Percentiles rank a stretch among this genome's conserved stretches.
Evolutionary conservation across 805 yeast genomes (phyloP).

Genomic region (Pichia thaimueangensis): DNA sequence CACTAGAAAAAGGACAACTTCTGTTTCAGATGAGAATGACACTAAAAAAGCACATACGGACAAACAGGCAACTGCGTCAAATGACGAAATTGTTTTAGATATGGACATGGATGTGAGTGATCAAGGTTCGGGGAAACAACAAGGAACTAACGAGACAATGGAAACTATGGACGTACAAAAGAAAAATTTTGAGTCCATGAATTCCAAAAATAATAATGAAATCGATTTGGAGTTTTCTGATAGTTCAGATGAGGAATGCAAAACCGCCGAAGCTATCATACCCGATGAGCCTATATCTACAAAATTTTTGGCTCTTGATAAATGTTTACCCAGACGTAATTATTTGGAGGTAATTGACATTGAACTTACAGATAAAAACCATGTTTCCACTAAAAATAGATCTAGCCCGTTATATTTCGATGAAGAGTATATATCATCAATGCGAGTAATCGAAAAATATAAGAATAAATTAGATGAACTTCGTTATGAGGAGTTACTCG

Average conservation of each 20-base stretch:
- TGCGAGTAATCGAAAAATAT: slow-evolving; percentile 18
- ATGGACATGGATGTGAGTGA: not conserved
- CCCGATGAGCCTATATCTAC: slow-evolving; percentile 15
- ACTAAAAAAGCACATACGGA: slow-evolving; percentile 4
- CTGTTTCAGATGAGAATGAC: slow-evolving; percentile 13
- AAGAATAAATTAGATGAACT: slow-evolving; percentile 12
- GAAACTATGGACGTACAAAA: too few species aligned
- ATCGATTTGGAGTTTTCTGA: too few species aligned
- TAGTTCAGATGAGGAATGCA: too few species aligned
- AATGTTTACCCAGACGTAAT: slow-evolving; percentile 61
- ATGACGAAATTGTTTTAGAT: slow-evolving; percentile 17
- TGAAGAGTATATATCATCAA: slow-evolving; percentile 29
- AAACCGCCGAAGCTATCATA: too few species aligned
- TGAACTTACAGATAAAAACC: slow-evolving; percentile 22
- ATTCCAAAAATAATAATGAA: too few species aligned
- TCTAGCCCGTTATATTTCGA: slow-evolving; percentile 28
- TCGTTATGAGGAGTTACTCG: slow-evolving; percentile 9
- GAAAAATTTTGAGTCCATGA: too few species aligned
- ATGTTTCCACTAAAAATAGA: slow-evolving; percentile 19
- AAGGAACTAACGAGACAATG: too few species aligned
- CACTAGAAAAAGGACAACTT: not conserved
- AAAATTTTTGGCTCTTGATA: slow-evolving; percentile 73
- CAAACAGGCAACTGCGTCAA: not conserved
- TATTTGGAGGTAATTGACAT: slow-evolving; percentile 51
- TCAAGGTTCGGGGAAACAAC: too few species aligned